Conservation (phyloP, 2,329 filamentous ascomycete genomes). For the Alternaria triticimaculans region DNA sequence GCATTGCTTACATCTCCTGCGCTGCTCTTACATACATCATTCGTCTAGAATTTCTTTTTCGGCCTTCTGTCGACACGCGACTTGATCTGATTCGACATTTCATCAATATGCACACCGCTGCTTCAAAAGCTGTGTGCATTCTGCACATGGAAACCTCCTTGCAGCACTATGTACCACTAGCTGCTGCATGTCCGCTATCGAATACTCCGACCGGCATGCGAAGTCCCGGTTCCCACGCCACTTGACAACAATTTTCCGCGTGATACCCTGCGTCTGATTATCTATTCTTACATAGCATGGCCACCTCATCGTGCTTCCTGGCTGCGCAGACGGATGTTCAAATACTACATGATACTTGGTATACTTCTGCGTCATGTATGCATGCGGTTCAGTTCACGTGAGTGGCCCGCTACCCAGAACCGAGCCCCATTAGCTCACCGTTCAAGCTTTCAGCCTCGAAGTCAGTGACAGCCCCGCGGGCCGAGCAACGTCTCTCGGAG, state of each 20-base stretch:
- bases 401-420: not conserved
- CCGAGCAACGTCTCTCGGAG: not conserved
- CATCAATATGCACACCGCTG: conserved; percentile 1
- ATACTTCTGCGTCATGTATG: not conserved
- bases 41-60: not conserved
- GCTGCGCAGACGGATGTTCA: not conserved
- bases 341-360: not conserved
- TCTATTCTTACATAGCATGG: not conserved
- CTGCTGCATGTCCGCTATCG: not conserved
- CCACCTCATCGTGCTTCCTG: not conserved
- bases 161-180: not conserved
- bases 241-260: not conserved
- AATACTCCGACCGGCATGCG: not conserved
- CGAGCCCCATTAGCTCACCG: not conserved
- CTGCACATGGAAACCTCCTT: not conserved
- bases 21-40: not conserved
- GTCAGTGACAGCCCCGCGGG: not conserved
- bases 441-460: not conserved
- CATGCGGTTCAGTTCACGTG: conserved; percentile 4
- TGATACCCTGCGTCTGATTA: not conserved
- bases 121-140: not conserved
- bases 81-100: not conserved
- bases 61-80: not conserved
- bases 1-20: not conserved
- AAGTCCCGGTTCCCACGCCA: not conserved